Conservation (phyloP, 768 basidiomycete species). For the Stropharia rugosoannulata region DNA sequence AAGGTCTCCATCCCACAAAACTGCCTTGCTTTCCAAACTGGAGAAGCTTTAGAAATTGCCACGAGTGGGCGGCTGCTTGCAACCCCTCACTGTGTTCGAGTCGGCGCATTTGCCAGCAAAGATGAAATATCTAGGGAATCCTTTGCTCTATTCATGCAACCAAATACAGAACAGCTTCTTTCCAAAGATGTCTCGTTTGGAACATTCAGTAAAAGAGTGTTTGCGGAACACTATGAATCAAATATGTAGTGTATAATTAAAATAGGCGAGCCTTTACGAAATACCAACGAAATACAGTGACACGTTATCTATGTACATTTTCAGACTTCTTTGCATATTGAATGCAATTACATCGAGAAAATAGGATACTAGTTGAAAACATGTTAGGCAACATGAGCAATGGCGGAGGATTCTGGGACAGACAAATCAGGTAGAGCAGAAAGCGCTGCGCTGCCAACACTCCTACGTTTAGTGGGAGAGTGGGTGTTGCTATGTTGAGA, state of each 20-base stretch:
- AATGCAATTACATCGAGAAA: slow-evolving; percentile 1
- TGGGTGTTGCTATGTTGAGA: slow-evolving; percentile 41
- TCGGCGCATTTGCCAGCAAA: slow-evolving; percentile 47
- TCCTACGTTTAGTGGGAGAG: slow-evolving; percentile 52
- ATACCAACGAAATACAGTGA: not conserved
- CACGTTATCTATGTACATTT: too few species aligned
- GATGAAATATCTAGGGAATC: slow-evolving; percentile 78
- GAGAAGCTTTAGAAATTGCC: slow-evolving; percentile 90
- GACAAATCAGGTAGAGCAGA: slow-evolving; percentile 60
- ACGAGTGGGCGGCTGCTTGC: slow-evolving; percentile 81
- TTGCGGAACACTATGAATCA: slow-evolving; percentile 52
- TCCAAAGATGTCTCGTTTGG: slow-evolving; percentile 79
- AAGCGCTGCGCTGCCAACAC: slow-evolving; percentile 59
- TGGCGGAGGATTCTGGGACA: slow-evolving; percentile 38
- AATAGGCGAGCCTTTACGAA: too few species aligned
- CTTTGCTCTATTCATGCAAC: slow-evolving; percentile 88
- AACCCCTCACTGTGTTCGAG: slow-evolving; percentile 92
- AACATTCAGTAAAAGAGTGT: slow-evolving; percentile 82
- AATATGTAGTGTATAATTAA: slow-evolving; percentile 20
- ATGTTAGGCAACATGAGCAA: slow-evolving; percentile 11
- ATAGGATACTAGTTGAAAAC: not conserved
- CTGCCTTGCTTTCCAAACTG: slow-evolving; percentile 94
- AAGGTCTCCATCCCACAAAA: slow-evolving; percentile 86
- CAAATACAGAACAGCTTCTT: slow-evolving; percentile 76
- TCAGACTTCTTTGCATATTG: not conserved